These are phyloP conservation scores for Fusarium brevicatenulatum DNA, from an alignment of 2,329 filamentous ascomycete genomes.

Conservation along the genomic window DNA sequence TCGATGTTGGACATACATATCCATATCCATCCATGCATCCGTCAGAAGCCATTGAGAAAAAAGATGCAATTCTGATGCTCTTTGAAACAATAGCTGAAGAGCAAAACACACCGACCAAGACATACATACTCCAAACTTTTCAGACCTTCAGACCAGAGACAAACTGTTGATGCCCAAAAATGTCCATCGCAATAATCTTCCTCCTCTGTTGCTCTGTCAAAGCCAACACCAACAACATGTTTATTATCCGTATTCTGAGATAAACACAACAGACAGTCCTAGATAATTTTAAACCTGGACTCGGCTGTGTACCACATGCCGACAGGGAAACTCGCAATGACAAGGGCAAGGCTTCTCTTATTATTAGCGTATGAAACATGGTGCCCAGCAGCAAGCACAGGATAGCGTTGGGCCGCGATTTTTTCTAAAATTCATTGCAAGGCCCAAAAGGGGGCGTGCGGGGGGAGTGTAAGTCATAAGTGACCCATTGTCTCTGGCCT, in stretches of 20 bases:
- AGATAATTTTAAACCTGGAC: slow-evolving; percentile 37
- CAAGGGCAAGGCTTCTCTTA: slow-evolving; percentile 39
- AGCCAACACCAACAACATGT: slow-evolving; percentile 1
- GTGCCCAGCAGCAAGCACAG: slow-evolving; percentile 36
- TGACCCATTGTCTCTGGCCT: slow-evolving; percentile 41
- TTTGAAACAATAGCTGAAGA: slow-evolving; percentile 17
- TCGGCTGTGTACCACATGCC: slow-evolving; percentile 41
- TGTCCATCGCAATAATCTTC: slow-evolving; percentile 13
- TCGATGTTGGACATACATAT: slow-evolving; percentile 23
- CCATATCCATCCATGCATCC: slow-evolving; percentile 2
- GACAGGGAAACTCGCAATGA: slow-evolving; percentile 33
- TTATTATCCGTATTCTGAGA: slow-evolving; percentile 28
- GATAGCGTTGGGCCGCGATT: slow-evolving; percentile 42
- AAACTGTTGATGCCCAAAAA: slow-evolving; percentile 23
- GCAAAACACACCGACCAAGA: slow-evolving; percentile 4
- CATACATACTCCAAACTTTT: neutral
- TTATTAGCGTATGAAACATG: slow-evolving; percentile 45
- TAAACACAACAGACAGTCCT: slow-evolving; percentile 30
- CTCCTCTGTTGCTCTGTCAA: slow-evolving; percentile 10
- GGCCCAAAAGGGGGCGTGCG: slow-evolving; percentile 37
- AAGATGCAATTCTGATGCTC: slow-evolving; percentile 1
- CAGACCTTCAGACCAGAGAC: neutral
- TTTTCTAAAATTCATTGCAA: slow-evolving; percentile 27
- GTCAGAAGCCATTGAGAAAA: neutral
- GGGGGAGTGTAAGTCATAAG: slow-evolving; percentile 22